Base-by-base conservation (phyloP, 202 grass and related monocot species). In the Cymbopogon flexuosus region DNA sequence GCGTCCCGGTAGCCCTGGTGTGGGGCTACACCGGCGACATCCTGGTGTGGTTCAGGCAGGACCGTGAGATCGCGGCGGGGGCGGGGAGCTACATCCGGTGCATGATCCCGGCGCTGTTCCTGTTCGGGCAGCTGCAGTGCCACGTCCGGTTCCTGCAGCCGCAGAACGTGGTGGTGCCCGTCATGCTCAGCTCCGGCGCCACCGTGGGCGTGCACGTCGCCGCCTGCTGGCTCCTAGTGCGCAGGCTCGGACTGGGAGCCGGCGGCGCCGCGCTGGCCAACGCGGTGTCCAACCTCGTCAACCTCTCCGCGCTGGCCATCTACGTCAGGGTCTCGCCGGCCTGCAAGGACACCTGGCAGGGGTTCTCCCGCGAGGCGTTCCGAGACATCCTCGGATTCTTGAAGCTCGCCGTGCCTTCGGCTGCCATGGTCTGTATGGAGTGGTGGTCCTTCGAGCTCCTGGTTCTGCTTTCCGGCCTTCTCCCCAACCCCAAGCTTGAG, bases 371-470 rank as follows among this genome's bases (percentile, higher is more conserved):
- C 33, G 74, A 90, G 46, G 87, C 84, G 21, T 85, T 93, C 34
- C 73, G 51, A 1, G 81, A 84, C 72, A 66, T 85, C 19, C 27
- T 58, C 1, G 61, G 2, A 0, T 90, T 90, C 80, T 22, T 90
- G 10, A 87, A 52, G 76, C 81, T 93, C 29, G 87, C 87, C 21
- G 52, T 93, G 78, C 81, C 91, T 34, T 89, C 90, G 0, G 84
- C 84, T 8, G n/a, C 81, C 40, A 90, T 93, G 90, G 73, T 87
- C 10, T 93, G 87, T 39, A 83, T 93, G 31, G 79, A 83, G 66
- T 83, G 85, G 73, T 93, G 91, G 87, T 88, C 87, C 8, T 85
- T 90, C 5, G 85, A 93, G 83, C 41, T 93, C 66, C 27, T 85
- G 0, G 84, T 93, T 29, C 77, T 93, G 61, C 61, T 89, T 11